Evolutionary conservation across 345 rosid species (phyloP).

Genomic region (Mallotus nudiflorus): DNA sequence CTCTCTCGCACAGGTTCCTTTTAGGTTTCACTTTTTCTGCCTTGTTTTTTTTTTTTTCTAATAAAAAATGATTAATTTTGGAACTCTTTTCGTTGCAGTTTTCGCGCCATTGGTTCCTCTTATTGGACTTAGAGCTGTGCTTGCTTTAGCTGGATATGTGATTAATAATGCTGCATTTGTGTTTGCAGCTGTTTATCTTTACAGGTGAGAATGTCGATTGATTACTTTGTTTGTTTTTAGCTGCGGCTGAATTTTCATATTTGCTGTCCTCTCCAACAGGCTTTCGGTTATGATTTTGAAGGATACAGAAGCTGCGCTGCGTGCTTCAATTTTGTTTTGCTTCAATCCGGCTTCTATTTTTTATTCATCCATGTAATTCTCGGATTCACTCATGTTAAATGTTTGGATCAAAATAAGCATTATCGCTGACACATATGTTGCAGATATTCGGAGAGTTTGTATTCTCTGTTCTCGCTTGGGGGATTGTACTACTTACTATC

Average conservation of each 20-base stretch:
- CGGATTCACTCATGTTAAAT: slow-evolving; percentile 5
- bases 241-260: slow-evolving; percentile 16
- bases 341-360: slow-evolving; percentile 91
- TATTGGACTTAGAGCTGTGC: slow-evolving; percentile 74
- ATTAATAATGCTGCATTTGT: slow-evolving; percentile 67
- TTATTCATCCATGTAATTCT: slow-evolving; percentile 72
- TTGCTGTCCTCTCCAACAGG: slow-evolving; percentile 49
- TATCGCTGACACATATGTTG: slow-evolving; percentile 20
- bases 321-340: slow-evolving; percentile 76
- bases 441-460: slow-evolving; percentile 90
- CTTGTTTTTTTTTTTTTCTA: background rate
- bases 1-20: slow-evolving; percentile 62
- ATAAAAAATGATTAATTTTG: too few relatives aligned
- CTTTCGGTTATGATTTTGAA: slow-evolving; percentile 64
- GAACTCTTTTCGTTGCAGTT: slow-evolving; percentile 41
- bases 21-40: background rate
- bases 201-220: slow-evolving; percentile 25
- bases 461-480: slow-evolving; percentile 72
- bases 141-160: slow-evolving; percentile 73
- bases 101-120: slow-evolving; percentile 69
- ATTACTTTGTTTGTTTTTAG: background rate
- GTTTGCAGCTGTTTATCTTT: slow-evolving; percentile 36
- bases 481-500: slow-evolving; percentile 69
- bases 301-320: slow-evolving; percentile 64
- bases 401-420: background rate